Conservation (phyloP, 2,329 filamentous ascomycete species). For the Hymenoscyphus linearis region DNA sequence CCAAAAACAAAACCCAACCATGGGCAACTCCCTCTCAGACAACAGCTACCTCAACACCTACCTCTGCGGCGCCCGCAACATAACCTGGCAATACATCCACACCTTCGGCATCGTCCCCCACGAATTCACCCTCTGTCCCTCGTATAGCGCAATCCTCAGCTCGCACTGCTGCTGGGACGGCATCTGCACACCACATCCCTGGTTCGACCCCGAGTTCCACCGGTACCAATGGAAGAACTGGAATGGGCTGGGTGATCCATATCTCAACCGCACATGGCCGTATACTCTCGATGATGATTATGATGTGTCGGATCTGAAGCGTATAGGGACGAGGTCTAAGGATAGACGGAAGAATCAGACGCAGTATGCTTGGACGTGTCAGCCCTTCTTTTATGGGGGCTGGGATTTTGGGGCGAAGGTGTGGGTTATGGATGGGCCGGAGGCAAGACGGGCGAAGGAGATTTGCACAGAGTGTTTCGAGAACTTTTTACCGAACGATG, state of each 20-base stretch:
- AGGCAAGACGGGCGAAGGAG: too few species aligned
- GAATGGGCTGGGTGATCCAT: background rate
- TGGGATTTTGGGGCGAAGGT: too few species aligned
- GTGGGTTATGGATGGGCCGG: too few species aligned
- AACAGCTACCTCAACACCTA: conserved; percentile 1
- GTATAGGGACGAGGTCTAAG: too few species aligned
- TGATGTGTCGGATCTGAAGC: too few species aligned
- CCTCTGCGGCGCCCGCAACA: conserved; percentile 13
- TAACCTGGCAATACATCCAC: conserved; percentile 17
- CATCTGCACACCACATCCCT: conserved; percentile 5
- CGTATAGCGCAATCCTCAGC: conserved; percentile 4
- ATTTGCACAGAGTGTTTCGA: too few species aligned
- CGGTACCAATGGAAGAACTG: conserved; percentile 1
- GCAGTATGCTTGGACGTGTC: too few species aligned
- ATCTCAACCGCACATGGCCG: background rate
- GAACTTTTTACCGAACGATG: too few species aligned
- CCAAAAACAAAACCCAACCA: background rate
- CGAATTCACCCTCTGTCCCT: conserved; percentile 3
- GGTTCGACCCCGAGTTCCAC: conserved; percentile 2
- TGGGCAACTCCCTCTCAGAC: background rate
- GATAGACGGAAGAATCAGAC: too few species aligned
- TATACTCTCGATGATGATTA: too few species aligned
- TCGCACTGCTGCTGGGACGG: conserved; percentile 9
- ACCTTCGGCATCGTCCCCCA: conserved; percentile 5
- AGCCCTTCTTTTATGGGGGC: too few species aligned